These are phyloP conservation scores for Syncephalis fuscata DNA, from an alignment of 371 early-diverging fungal genomes.

Conservation along the genomic window DNA sequence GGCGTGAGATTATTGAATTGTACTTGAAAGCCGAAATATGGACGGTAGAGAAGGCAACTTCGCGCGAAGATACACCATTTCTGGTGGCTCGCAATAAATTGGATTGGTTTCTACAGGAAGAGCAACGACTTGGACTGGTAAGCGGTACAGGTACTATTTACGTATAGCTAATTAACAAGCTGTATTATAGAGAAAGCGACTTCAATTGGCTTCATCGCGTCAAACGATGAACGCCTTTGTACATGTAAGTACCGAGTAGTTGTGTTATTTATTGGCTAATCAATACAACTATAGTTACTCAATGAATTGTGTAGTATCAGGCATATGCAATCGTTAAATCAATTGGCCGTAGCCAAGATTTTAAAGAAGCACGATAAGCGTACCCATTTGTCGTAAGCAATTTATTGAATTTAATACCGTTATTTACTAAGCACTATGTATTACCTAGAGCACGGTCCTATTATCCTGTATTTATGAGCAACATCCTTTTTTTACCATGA, in stretches of 20 bases:
- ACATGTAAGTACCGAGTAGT: not conserved
- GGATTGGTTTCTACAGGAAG: constrained; percentile 32
- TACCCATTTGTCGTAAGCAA: constrained; percentile 36
- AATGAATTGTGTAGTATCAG: constrained; percentile 43
- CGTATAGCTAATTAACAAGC: not conserved
- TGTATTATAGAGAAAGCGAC: not conserved
- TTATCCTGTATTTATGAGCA: constrained; percentile 21
- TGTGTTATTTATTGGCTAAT: not conserved
- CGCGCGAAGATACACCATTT: constrained; percentile 21
- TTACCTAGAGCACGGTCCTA: constrained; percentile 22
- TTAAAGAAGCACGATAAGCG: constrained; percentile 77
- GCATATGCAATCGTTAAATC: constrained; percentile 53
- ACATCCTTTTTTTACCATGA: constrained; percentile 16
- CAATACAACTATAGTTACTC: constrained; percentile 34
- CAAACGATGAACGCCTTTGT: constrained; percentile 1
- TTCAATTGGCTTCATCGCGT: not conserved
- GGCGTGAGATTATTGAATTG: constrained; percentile 50
- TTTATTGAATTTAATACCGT: not conserved
- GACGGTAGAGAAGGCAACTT: constrained; percentile 25
- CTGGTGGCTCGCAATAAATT: constrained; percentile 33
- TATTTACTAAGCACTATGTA: not conserved
- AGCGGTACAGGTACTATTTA: constrained; percentile 12
- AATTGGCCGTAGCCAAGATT: constrained; percentile 60
- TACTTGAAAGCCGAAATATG: constrained; percentile 57
- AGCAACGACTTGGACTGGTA: constrained; percentile 20